These are phyloP conservation scores for Pyrenophora graminea DNA, from an alignment of 2,329 filamentous ascomycete genomes.

Conservation along the genomic window DNA sequence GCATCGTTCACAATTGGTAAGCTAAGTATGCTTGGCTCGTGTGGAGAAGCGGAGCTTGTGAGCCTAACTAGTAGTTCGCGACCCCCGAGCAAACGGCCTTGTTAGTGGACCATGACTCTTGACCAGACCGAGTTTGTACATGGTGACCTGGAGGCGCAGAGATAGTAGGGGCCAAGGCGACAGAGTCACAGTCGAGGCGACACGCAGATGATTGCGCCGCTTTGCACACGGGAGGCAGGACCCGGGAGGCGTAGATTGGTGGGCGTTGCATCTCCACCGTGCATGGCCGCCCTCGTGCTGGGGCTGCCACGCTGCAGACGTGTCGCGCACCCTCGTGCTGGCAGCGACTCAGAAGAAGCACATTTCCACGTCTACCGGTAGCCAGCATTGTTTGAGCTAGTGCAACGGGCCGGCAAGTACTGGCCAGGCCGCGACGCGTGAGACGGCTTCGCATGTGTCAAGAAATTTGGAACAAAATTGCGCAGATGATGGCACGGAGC, in stretches of 20 bases:
- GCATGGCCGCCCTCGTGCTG: constrained; percentile 21
- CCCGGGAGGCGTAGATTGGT: constrained; percentile 19
- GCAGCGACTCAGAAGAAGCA: constrained; percentile 13
- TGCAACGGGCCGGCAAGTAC: constrained; percentile 30
- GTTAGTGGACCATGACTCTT: not conserved
- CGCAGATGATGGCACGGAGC: constrained; percentile 21
- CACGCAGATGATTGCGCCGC: constrained; percentile 12
- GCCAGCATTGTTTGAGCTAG: constrained; percentile 20
- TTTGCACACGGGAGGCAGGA: constrained; percentile 27
- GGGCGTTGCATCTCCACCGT: constrained; percentile 23
- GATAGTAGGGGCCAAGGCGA: constrained; percentile 6
- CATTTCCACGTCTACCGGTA: constrained; percentile 22
- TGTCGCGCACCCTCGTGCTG: constrained; percentile 20
- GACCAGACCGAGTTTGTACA: not conserved
- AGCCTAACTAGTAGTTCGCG: not conserved
- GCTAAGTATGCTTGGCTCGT: not conserved
- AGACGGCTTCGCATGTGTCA: constrained; percentile 15
- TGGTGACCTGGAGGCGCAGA: constrained; percentile 8
- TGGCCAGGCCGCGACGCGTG: constrained; percentile 6
- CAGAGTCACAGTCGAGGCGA: constrained; percentile 9
- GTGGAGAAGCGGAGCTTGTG: not conserved
- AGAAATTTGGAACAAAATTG: constrained; percentile 9
- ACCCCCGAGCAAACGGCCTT: not conserved
- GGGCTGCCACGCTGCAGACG: not conserved
- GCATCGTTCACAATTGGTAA: not conserved